Evolutionary conservation across 805 yeast genomes (phyloP).

Genomic region (Starmera caribaea): DNA sequence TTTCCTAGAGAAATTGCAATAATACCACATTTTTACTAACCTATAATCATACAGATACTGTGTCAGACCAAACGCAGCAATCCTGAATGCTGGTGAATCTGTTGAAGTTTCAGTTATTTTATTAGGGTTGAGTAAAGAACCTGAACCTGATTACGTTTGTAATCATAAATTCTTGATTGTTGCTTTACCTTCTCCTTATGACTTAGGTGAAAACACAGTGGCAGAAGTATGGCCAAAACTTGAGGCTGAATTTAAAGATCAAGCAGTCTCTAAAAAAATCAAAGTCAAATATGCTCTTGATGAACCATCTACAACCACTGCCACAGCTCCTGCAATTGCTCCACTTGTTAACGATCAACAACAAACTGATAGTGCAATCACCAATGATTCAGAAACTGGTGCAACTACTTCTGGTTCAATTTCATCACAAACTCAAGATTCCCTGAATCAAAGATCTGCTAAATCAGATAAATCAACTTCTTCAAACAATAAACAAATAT

Average conservation of each 20-base stretch:
- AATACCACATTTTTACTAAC: slow-evolving; percentile 2
- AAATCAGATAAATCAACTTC: too few relatives aligned
- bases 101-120: slow-evolving; percentile 73
- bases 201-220: slow-evolving; percentile 45
- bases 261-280: slow-evolving; percentile 53
- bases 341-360: background rate
- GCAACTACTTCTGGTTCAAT: slow-evolving; percentile 8
- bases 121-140: slow-evolving; percentile 74
- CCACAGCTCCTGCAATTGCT: background rate
- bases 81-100: slow-evolving; percentile 64
- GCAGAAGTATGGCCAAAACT: slow-evolving; percentile 70
- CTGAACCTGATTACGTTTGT: slow-evolving; percentile 64
- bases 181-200: slow-evolving; percentile 65
- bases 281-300: slow-evolving; percentile 44
- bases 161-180: slow-evolving; percentile 90
- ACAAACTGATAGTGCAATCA: slow-evolving; percentile 5
- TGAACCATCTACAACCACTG: background rate
- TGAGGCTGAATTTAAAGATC: slow-evolving; percentile 46
- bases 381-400: slow-evolving; percentile 11
- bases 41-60: slow-evolving; percentile 38
- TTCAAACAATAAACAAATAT: slow-evolving; percentile 1
- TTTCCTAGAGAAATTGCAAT: too few relatives aligned
- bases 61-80: slow-evolving; percentile 90
- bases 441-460: slow-evolving; percentile 4
- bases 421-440: slow-evolving; percentile 11